Evolutionary conservation across 139 green algal genomes (phyloP), one percentile per base, ranked within the genome.

Genomic region (Nannochloris sp.): DNA sequence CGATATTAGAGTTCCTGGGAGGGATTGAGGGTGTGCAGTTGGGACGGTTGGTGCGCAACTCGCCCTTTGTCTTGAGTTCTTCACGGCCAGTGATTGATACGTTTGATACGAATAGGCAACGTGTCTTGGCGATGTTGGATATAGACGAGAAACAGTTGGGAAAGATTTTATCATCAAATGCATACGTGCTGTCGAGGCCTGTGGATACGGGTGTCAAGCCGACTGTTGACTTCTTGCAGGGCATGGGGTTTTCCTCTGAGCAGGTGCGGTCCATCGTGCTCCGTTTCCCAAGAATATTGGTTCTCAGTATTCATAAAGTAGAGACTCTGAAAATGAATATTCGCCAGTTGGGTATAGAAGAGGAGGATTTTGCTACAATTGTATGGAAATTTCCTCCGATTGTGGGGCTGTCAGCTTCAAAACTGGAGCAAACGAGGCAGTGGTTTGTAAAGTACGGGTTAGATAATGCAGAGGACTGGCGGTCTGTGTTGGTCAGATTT

Each of bases 91-190:
- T 44, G 20, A 29, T 64, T 31, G 20, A 29, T 31, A 49, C 12
- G 14, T 28, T 64, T 31, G 40, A 64, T 2, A 2, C 3, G 20
- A 64, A 64, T 51, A 28, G 40, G 23, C 5, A 17, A 14, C 56
- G n/a, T 5, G 12, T 64, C 0, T 57, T 25, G n/a, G 25, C 57
- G 6, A 59, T 17, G 12, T 50, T 64, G 25, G 25, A 29, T 25
- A 23, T 64, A 11, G 20, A 49, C 5, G 58, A 31, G n/a, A 49
- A 49, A 11, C n/a, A 64, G 11, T 10, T 64, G 23, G 58, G 58
- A 6, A 64, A 59, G 23, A 64, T 64, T 17, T 14, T 64, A 59
- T 56, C 40, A 29, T 56, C 40, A 25, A 64, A 64, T 51, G 58
- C 23, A 28, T 64, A 64, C 25, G 25, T 51, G 1, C 17, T 64